These are phyloP conservation scores for Xylaria castorea DNA, from an alignment of 495 filamentous ascomycete species.

Conservation along the genomic window DNA sequence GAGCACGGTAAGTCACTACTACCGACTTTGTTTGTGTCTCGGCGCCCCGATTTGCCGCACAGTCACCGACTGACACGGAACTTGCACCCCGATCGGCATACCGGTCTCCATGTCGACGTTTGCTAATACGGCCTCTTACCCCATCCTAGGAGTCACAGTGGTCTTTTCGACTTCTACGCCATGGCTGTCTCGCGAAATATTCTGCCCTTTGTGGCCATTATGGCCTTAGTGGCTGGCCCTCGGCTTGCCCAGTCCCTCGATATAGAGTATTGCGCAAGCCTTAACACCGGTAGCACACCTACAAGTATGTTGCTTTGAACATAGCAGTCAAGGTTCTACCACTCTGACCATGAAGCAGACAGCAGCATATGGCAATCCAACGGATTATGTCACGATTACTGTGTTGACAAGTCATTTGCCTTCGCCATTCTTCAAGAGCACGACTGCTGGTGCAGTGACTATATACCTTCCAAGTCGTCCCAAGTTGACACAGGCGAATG, in stretches of 20 bases:
- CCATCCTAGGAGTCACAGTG: neutral
- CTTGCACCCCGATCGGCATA: neutral
- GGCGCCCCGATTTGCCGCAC: neutral
- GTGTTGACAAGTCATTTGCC: constrained; percentile 40
- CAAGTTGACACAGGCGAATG: constrained; percentile 46
- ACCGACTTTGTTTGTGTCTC: neutral
- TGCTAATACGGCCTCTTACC: neutral
- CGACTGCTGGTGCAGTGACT: constrained; percentile 55
- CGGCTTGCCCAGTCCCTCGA: constrained; percentile 35
- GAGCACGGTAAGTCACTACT: constrained; percentile 11
- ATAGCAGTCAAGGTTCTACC: neutral
- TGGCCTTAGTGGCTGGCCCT: constrained; percentile 27
- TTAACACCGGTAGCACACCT: constrained; percentile 48
- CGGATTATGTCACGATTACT: constrained; percentile 51
- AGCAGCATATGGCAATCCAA: constrained; percentile 53
- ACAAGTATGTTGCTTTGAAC: constrained; percentile 38
- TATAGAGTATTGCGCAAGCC: constrained; percentile 49
- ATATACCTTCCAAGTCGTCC: constrained; percentile 40
- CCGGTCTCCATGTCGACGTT: neutral
- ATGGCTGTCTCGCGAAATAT: constrained; percentile 33
- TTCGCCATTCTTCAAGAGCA: constrained; percentile 49
- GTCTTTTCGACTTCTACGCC: constrained; percentile 15
- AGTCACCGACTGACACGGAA: neutral
- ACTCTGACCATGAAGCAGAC: constrained; percentile 37
- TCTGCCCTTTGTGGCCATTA: constrained; percentile 11